These are phyloP conservation scores for Hordeum pubiflorum DNA, from an alignment of 202 grass and related monocot genomes.

Conservation along the genomic window DNA sequence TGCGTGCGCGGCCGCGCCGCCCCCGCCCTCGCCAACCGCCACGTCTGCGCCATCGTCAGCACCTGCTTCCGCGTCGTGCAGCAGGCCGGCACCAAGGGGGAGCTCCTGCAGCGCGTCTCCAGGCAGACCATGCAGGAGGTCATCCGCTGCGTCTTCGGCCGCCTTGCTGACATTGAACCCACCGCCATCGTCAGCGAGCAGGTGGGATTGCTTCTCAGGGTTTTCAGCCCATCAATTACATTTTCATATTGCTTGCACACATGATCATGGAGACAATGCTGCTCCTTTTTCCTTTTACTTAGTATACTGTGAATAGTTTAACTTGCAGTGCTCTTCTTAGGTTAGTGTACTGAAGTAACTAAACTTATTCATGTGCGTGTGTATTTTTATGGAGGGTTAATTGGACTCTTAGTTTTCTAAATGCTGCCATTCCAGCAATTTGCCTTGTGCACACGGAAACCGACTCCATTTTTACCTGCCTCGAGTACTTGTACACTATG, in stretches of 20 bases:
- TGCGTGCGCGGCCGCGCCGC: slow-evolving; percentile 66
- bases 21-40: slow-evolving; percentile 52
- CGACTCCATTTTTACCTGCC: background rate
- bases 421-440: background rate
- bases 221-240: background rate
- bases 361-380: background rate
- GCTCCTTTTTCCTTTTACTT: background rate
- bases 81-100: slow-evolving; percentile 94
- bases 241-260: background rate
- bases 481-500: background rate
- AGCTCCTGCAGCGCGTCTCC: slow-evolving; percentile 87
- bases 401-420: background rate
- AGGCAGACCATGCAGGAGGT: slow-evolving; percentile 98
- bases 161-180: slow-evolving; percentile 39
- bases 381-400: background rate
- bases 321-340: slow-evolving; percentile 5
- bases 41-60: slow-evolving; percentile 78
- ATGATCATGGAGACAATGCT: background rate
- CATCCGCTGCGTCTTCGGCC: slow-evolving; percentile 62
- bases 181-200: background rate
- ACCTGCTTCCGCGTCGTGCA: slow-evolving; percentile 97
- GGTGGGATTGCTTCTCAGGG: slow-evolving; percentile 13
- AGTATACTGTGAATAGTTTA: background rate
- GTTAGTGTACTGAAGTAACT: slow-evolving; percentile 11
- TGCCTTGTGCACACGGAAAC: background rate